A percentile compares a stretch with the other conserved stretches of the same genome.
These are phyloP conservation scores for Lachnellula cervina DNA, from an alignment of 2,329 filamentous ascomycete species.

Conservation along the genomic window DNA sequence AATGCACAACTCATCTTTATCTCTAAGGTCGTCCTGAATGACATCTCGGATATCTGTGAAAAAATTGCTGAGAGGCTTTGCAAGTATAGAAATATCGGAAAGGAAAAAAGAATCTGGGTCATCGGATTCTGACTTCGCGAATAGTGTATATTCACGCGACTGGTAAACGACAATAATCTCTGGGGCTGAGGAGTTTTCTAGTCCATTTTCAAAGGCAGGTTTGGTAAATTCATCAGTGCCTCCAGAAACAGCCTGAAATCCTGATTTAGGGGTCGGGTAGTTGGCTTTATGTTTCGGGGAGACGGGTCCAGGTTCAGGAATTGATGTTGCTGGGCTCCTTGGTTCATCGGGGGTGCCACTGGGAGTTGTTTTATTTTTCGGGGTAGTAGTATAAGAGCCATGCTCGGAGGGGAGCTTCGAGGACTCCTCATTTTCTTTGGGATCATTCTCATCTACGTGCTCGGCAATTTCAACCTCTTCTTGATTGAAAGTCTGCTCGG, in stretches of 20 bases:
- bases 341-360: not conserved
- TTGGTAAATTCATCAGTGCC: not conserved
- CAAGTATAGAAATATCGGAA: constrained; percentile 49
- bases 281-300: not conserved
- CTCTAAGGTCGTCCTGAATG: constrained; percentile 48
- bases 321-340: constrained; percentile 12
- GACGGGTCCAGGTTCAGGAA: not conserved
- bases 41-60: constrained; percentile 51
- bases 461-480: not conserved
- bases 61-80: constrained; percentile 48
- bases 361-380: not conserved
- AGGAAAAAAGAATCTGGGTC: constrained; percentile 52
- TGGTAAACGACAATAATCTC: constrained; percentile 52
- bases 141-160: constrained; percentile 51
- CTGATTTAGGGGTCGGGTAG: not conserved
- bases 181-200: constrained; percentile 17
- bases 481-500: constrained; percentile 1
- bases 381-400: constrained; percentile 3
- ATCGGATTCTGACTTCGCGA: constrained; percentile 49
- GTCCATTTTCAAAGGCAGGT: not conserved
- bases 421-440: not conserved
- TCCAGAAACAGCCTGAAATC: not conserved
- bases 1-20: constrained; percentile 53
- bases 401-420: not conserved
- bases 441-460: not conserved